Evolutionary conservation across 768 basidiomycete genomes (phyloP).

Genomic region (Suillus weaverae): DNA sequence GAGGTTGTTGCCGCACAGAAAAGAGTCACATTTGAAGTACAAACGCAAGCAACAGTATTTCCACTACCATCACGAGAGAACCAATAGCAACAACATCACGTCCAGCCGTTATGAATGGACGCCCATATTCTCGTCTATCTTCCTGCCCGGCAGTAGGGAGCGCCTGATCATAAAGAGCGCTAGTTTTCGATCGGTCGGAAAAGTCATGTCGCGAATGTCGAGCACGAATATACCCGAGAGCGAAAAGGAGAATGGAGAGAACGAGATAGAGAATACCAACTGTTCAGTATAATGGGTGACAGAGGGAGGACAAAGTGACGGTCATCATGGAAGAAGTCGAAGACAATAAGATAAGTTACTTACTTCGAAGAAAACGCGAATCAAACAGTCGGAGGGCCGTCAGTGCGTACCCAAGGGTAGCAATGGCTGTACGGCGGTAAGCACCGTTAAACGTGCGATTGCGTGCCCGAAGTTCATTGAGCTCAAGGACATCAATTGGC

Average conservation of each 20-base stretch:
- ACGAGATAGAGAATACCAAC: conserved; percentile 65
- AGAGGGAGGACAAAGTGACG: conserved; percentile 29
- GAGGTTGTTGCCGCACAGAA: background rate
- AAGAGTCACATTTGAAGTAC: conserved; percentile 44
- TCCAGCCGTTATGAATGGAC: conserved; percentile 82
- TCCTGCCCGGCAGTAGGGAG: conserved; percentile 63
- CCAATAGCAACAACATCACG: conserved; percentile 66
- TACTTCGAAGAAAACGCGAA: conserved; percentile 68
- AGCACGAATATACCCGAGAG: conserved; percentile 58
- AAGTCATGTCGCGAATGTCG: conserved; percentile 75
- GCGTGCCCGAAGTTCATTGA: conserved; percentile 75
- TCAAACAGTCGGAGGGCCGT: conserved; percentile 82
- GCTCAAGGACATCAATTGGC: conserved; percentile 54
- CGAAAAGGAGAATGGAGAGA: conserved; percentile 59
- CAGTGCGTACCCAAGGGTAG: conserved; percentile 70
- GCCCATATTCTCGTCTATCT: conserved; percentile 62
- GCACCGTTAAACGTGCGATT: conserved; percentile 84
- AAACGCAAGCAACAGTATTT: conserved; percentile 65
- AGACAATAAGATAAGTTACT: conserved; percentile 25
- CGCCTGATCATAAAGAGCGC: conserved; percentile 34
- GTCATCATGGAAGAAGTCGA: conserved; percentile 1
- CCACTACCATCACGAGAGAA: conserved; percentile 58
- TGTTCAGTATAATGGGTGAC: conserved; percentile 22
- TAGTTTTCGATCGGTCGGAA: conserved; percentile 49
- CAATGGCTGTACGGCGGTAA: conserved; percentile 74